Evolutionary conservation across 805 yeast species (phyloP), one percentile per base, ranked within the genome.

Genomic region (Cyberlindnera maclurae): DNA sequence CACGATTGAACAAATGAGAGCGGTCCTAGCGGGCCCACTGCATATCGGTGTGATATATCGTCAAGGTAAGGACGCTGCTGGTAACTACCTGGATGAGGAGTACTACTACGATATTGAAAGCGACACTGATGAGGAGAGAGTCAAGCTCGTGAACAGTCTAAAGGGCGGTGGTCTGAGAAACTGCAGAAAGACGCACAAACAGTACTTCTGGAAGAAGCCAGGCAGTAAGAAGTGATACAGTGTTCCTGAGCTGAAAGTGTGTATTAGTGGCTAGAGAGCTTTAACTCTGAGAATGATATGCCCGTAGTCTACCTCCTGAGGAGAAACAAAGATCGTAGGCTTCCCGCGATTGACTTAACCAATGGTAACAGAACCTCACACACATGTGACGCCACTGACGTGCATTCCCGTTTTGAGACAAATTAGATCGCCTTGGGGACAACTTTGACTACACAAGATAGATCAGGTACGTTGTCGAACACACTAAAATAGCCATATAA

Each of bases 21-120:
- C 69, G 17, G 47, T 74, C 6, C 51, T 74, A 26, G 59, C 62
- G 8, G 62, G 68, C 27, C 59, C 77, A 29, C 51, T 60, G 5
- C 82, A 90, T 52, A 72, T 90, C 42, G 97, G 97, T n/a, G 82
- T 83, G 10, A 89, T 93, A 43, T 75, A 77, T 53, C 81, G 97
- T 59, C 70, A 73, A 42, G 97, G 97, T 35, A 89, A 88, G 59
- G 98, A 93, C 61, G 97, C 97, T 3, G 94, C 96, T 3, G 98
- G 97, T 10, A 87, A 88, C 59, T 85, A 84, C 4, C 68, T 93
- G 45, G 97, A 90, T 49, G 95, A 87, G 58, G 97, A 93, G 58
- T 93, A 86, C 56, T 93, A 88, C 60, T 93, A 93, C 56, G 77
- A 80, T 41, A 79, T 88, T 3, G 97, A 88, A 49, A 72, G 78